These are phyloP conservation scores for Carpinus viminea DNA, from an alignment of 306 rosid species.

Conservation along the genomic window DNA sequence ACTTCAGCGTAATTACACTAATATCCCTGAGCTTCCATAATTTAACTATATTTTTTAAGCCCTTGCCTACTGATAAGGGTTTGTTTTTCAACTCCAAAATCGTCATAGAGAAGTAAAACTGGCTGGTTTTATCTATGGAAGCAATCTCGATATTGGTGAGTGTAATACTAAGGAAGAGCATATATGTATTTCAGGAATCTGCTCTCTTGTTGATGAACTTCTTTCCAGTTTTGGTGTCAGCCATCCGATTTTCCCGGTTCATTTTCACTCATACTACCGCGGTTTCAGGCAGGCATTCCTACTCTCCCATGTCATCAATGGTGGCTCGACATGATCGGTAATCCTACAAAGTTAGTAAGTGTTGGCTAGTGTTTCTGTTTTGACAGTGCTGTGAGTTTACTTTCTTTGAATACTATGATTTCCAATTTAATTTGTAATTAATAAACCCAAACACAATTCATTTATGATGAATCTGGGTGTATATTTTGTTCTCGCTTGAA, in stretches of 20 bases:
- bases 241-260: slow-evolving; percentile 29
- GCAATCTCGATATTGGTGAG: slow-evolving; percentile 38
- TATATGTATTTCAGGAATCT: slow-evolving; percentile 41
- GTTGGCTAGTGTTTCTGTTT: not conserved
- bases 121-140: slow-evolving; percentile 35
- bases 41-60: not conserved
- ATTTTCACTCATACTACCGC: slow-evolving; percentile 24
- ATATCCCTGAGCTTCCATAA: not conserved
- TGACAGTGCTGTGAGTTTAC: not conserved
- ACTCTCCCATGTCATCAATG: slow-evolving; percentile 43
- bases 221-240: slow-evolving; percentile 41
- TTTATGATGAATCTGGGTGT: not conserved
- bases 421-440: not conserved
- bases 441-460: not conserved
- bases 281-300: slow-evolving; percentile 43
- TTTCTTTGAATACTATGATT: not conserved
- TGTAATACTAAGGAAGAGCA: slow-evolving; percentile 56
- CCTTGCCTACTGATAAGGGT: not conserved
- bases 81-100: slow-evolving; percentile 1
- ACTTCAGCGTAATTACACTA: not conserved
- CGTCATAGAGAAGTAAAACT: slow-evolving; percentile 18
- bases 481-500: not conserved
- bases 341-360: not conserved
- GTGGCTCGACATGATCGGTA: slow-evolving; percentile 51
- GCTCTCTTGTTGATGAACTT: slow-evolving; percentile 33